These are phyloP conservation scores for Aspergillus taichungensis DNA, from an alignment of 495 filamentous ascomycete species.

Conservation along the genomic window DNA sequence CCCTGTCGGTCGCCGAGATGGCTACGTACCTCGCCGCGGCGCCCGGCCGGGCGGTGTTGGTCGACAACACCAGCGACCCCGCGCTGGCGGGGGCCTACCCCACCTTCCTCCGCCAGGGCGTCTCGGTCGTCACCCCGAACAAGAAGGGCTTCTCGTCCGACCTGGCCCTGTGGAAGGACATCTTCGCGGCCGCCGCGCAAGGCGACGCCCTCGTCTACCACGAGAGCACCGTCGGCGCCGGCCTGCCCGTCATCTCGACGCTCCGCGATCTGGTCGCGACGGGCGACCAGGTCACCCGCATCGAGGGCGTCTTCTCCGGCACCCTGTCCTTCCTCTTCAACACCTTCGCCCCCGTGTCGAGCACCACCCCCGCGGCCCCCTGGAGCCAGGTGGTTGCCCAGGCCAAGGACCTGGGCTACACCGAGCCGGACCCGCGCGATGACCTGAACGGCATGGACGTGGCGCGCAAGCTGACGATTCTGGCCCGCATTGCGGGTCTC, in stretches of 20 bases:
- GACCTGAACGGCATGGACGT: slow-evolving; percentile 96
- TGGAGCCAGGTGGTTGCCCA: slow-evolving; percentile 85
- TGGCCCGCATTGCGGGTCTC: slow-evolving; percentile 75
- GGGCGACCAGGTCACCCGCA: slow-evolving; percentile 75
- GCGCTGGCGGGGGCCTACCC: slow-evolving; percentile 74
- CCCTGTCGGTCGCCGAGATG: slow-evolving; percentile 55
- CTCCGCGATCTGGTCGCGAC: slow-evolving; percentile 83
- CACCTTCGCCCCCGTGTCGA: slow-evolving; percentile 72
- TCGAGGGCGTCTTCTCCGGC: slow-evolving; percentile 94
- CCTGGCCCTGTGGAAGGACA: slow-evolving; percentile 69
- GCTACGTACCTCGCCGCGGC: slow-evolving; percentile 60
- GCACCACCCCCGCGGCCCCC: slow-evolving; percentile 40
- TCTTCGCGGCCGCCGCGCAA: slow-evolving; percentile 55
- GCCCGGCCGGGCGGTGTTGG: slow-evolving; percentile 65
- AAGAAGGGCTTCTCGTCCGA: slow-evolving; percentile 90
- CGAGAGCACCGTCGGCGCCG: slow-evolving; percentile 86
- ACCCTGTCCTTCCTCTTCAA: slow-evolving; percentile 98
- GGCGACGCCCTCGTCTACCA: slow-evolving; percentile 77
- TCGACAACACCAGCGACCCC: slow-evolving; percentile 90
- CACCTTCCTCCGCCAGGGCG: slow-evolving; percentile 61
- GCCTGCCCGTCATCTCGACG: slow-evolving; percentile 84
- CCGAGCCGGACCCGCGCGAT: slow-evolving; percentile 92
- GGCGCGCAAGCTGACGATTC: slow-evolving; percentile 90
- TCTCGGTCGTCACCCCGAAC: slow-evolving; percentile 90
- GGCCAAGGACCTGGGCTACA: slow-evolving; percentile 92